These are phyloP conservation scores for Lepidium africanum DNA, from an alignment of 345 rosid genomes.

Conservation along the genomic window DNA sequence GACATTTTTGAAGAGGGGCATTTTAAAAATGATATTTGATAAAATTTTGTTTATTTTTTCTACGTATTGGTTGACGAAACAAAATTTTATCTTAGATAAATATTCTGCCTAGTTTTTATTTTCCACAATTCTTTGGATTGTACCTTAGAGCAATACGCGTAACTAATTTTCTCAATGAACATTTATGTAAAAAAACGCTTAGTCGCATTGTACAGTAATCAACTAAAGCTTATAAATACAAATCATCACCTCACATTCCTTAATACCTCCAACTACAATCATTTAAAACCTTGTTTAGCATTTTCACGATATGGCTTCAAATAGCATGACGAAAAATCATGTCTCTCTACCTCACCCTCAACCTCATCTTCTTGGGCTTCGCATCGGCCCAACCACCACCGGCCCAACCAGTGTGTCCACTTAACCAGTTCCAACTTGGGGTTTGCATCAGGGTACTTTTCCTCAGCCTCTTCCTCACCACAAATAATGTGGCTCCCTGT, in stretches of 20 bases:
- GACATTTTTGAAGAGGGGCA: no score
- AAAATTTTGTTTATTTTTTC: no score
- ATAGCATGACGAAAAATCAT: conserved; percentile 3
- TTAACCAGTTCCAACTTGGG: neutral
- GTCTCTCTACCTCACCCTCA: conserved; percentile 12
- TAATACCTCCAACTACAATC: neutral
- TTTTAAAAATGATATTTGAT: no score
- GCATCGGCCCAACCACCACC: neutral
- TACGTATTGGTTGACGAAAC: no score
- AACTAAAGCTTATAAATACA: no score
- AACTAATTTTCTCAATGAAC: no score
- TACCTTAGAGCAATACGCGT: no score
- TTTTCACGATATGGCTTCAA: conserved; percentile 9
- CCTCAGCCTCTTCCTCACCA: neutral
- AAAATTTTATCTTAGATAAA: no score
- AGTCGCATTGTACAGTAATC: no score
- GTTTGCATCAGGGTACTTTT: neutral
- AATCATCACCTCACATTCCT: neutral
- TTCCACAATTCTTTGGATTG: no score
- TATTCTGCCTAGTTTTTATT: no score
- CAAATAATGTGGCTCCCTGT: neutral
- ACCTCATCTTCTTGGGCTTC: conserved; percentile 11
- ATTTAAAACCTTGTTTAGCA: neutral
- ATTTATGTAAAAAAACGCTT: no score
- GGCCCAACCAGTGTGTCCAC: neutral